Percentiles rank a stretch among this genome's conserved stretches.
Conservation (phyloP, 352 stramenopile species). For the Pythium coloratum region DNA sequence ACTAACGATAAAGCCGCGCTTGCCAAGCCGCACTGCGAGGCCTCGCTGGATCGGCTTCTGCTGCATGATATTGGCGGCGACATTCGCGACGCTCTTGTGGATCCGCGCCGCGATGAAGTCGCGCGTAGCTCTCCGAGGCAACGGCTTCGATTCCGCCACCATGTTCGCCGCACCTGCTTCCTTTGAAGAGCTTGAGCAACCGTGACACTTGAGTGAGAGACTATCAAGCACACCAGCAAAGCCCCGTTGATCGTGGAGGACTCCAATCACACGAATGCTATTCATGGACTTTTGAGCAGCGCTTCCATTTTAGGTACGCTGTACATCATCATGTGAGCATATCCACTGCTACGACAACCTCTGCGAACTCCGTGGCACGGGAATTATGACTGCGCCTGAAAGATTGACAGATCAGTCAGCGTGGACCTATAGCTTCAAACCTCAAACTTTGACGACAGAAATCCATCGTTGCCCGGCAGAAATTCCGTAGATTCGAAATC, state of each 20-base stretch:
- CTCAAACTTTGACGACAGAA: background rate
- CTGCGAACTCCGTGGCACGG: too few species aligned
- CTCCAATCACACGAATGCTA: too few species aligned
- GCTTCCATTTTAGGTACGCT: too few species aligned
- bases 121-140: background rate
- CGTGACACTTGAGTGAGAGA: too few species aligned
- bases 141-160: background rate
- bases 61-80: slow-evolving; percentile 2
- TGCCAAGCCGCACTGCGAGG: slow-evolving; percentile 14
- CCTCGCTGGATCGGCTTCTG: background rate
- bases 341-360: too few species aligned
- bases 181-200: too few species aligned
- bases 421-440: background rate
- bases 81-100: background rate
- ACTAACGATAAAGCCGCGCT: background rate
- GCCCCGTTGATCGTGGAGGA: too few species aligned
- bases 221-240: too few species aligned
- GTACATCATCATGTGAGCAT: background rate
- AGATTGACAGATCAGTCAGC: background rate
- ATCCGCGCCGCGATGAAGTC: background rate
- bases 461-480: background rate
- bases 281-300: too few species aligned
- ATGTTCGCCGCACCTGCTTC: background rate
- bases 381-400: background rate
- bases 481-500: background rate